Conservation (phyloP, 2,329 filamentous ascomycete genomes). For the Zarea fungicola region DNA sequence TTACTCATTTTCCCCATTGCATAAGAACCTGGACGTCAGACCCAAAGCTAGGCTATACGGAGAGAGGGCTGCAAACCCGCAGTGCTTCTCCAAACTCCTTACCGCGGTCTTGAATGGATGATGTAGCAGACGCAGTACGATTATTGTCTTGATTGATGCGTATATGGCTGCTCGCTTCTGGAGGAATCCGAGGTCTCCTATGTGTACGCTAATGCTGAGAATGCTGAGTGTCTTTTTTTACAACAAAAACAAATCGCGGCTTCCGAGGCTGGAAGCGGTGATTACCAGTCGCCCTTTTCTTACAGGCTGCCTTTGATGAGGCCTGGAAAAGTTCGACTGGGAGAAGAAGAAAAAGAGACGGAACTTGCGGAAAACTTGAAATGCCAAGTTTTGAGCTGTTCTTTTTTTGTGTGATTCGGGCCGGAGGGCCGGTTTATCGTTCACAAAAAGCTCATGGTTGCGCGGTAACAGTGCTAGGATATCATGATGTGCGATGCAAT, state of each 20-base stretch:
- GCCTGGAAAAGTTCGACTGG: too few relatives aligned
- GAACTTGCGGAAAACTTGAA: neutral
- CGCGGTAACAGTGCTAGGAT: constrained; percentile 8
- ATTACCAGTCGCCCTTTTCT: neutral
- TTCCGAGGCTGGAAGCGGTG: constrained; percentile 9
- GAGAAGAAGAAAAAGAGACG: neutral
- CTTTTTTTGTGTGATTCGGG: constrained; percentile 6
- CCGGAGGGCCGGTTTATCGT: neutral
- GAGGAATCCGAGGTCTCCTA: constrained; percentile 13
- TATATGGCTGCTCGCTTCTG: constrained; percentile 5
- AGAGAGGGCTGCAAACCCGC: too few relatives aligned
- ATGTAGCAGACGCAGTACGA: constrained; percentile 3
- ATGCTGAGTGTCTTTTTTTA: constrained; percentile 10
- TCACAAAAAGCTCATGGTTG: constrained; percentile 2
- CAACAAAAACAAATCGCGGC: too few relatives aligned
- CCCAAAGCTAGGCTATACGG: constrained; percentile 7
- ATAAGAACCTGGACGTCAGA: constrained; percentile 7
- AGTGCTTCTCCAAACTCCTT: too few relatives aligned
- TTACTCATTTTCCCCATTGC: neutral
- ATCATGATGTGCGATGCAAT: constrained; percentile 7
- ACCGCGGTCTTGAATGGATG: too few relatives aligned
- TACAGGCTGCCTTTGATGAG: neutral
- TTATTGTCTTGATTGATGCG: neutral
- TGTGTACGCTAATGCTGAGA: constrained; percentile 12
- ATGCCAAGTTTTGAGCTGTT: neutral